Percentiles rank a stretch among this genome's conserved stretches.
Evolutionary conservation across 2,329 filamentous ascomycete species (phyloP).

Genomic region (Pseudogymnoascus sp.): DNA sequence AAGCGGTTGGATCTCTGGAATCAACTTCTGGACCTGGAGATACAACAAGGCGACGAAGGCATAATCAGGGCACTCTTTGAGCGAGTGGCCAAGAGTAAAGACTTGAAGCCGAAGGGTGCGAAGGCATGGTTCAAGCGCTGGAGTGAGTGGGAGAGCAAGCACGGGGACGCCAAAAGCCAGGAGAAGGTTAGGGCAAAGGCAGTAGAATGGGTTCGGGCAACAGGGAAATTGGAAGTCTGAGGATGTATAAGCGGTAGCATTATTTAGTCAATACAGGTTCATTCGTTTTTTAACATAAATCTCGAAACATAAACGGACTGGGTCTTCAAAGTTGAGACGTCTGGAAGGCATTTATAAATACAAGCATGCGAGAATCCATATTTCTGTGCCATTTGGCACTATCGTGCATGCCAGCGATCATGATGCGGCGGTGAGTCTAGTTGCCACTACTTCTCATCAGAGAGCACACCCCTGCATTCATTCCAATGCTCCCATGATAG

Average conservation of each 20-base stretch:
- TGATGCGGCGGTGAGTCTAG: constrained; percentile 8
- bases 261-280: constrained; percentile 7
- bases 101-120: constrained; percentile 74
- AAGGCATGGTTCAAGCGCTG: constrained; percentile 88
- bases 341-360: constrained; percentile 8
- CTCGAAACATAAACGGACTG: constrained; percentile 5
- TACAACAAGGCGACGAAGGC: constrained; percentile 49
- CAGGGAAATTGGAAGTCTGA: background rate
- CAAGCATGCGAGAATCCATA: constrained; percentile 10
- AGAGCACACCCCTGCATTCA: constrained; percentile 3
- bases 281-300: constrained; percentile 3
- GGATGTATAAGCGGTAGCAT: background rate
- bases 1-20: constrained; percentile 93
- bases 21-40: constrained; percentile 81
- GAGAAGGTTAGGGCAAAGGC: constrained; percentile 66
- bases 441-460: constrained; percentile 6
- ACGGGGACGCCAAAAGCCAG: constrained; percentile 61
- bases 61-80: constrained; percentile 74
- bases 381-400: constrained; percentile 8
- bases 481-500: constrained; percentile 8
- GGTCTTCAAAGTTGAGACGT: constrained; percentile 9
- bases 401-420: constrained; percentile 9
- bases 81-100: constrained; percentile 61
- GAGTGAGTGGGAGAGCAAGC: constrained; percentile 77
- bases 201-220: constrained; percentile 56